A percentile compares a stretch with the other conserved stretches of the same genome.
Conservation (phyloP, 176 grass and related monocot species). For the Aegilops longissima region DNA sequence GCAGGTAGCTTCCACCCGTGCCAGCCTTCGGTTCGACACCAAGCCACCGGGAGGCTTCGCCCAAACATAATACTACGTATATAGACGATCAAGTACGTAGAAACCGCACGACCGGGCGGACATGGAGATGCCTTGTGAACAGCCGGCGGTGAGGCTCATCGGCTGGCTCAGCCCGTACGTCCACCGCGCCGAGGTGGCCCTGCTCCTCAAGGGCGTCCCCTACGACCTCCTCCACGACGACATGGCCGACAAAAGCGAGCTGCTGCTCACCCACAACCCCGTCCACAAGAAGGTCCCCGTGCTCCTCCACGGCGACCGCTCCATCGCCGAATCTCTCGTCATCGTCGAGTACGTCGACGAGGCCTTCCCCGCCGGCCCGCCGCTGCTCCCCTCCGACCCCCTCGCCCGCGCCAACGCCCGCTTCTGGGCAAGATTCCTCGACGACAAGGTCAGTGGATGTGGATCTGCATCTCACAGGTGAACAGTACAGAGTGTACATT, state of each 20-base stretch:
- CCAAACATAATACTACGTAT: too few species aligned
- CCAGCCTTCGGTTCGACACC: too few species aligned
- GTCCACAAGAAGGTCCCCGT: slow-evolving; percentile 50
- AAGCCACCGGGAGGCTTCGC: too few species aligned
- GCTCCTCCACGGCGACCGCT: slow-evolving; percentile 31
- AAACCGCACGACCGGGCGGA: rapidly evolving
- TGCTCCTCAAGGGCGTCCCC: not conserved
- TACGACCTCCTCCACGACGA: not conserved
- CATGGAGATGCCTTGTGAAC: not conserved
- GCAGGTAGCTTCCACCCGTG: too few species aligned
- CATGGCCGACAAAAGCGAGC: slow-evolving; percentile 29
- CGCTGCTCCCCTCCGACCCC: not conserved
- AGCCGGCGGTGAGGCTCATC: slow-evolving; percentile 2
- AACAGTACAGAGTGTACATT: not conserved
- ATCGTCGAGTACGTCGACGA: slow-evolving; percentile 52
- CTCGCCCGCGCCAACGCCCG: not conserved
- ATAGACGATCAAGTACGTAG: too few species aligned
- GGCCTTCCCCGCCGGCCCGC: not conserved
- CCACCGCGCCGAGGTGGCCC: not conserved
- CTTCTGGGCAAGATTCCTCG: not conserved
- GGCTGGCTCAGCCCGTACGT: not conserved
- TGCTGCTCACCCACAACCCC: slow-evolving; percentile 45
- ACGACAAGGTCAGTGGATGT: slow-evolving; percentile 9
- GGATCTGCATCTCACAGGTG: not conserved
- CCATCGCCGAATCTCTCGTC: slow-evolving; percentile 37